Base-by-base conservation (phyloP, 129 eudicot genomes). In the Flaveria linearis region DNA sequence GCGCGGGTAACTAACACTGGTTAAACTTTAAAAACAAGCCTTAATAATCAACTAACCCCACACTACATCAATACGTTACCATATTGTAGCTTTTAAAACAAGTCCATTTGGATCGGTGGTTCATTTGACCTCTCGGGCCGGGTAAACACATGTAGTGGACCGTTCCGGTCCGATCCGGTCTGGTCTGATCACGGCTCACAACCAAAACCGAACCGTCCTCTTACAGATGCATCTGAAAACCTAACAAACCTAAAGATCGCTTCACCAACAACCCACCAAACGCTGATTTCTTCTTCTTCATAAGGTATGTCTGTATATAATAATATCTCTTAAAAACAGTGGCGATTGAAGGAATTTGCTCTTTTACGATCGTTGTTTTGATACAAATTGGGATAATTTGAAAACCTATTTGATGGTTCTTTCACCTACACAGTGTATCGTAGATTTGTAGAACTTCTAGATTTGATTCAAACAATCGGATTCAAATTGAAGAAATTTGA, bases 261-360 rank as follows among this genome's bases (percentile, higher is more conserved):
- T 36, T 36, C 41, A 36, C 7, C 41, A 45, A 10, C 13, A 11
- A 12, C 49, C 1, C 56, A 42, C 56, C 33, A 28, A 30, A 64
- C 53, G 73, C 58, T 36, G 73, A 76, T 66, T 65, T 14, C 65
- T 11, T 33, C 72, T 58, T 33, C 72, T 58, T 60, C n/a, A 67
- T 25, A 52, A 76, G 68, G 74, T 76, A 76, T 42, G 56, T 51
- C 74, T 76, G 28, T 10, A 65, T 46, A 28, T 28, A 3, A n/a
- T n/a, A n/a, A 28, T 75, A 65, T 36, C 26, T 51, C 49, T 39
- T 20, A 23, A 17, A n/a, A 73, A 50, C 28, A 62, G 8, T 58
- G 28, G 4, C 20, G 28, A 41, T 41, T 15, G 62, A 75, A 75
- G 49, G 47, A 46, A 75, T 52, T 9, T 66, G 56, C 17, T 74